A percentile compares a stretch with the other conserved stretches of the same genome.
phyloP scores from a whole-genome alignment of 768 basidiomycete species.

The Fomitopsis pulvina region DNA sequence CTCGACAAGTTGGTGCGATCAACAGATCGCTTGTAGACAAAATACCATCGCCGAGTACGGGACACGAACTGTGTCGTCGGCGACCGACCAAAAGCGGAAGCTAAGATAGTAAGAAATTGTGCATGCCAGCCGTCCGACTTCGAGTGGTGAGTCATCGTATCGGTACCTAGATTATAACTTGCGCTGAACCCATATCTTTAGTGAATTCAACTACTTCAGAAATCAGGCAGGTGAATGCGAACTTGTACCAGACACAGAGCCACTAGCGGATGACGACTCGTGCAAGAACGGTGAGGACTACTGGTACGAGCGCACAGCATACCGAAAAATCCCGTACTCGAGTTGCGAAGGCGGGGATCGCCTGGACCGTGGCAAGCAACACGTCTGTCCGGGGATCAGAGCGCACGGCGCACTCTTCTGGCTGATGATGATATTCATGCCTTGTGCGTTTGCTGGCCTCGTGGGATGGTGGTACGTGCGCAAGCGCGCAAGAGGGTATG shows the following conservation, averaged over 20 bases:
- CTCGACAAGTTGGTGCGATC: not conserved
- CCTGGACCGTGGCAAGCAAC: slow-evolving; percentile 67
- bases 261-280: slow-evolving; percentile 55
- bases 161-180: not conserved
- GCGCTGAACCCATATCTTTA: slow-evolving; percentile 24
- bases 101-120: slow-evolving; percentile 62
- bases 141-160: slow-evolving; percentile 66
- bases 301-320: slow-evolving; percentile 93
- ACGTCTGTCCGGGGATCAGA: slow-evolving; percentile 77
- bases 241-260: slow-evolving; percentile 58
- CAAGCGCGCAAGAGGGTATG: slow-evolving; percentile 65
- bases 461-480: slow-evolving; percentile 80
- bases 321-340: slow-evolving; percentile 88
- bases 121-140: slow-evolving; percentile 72
- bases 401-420: slow-evolving; percentile 80
- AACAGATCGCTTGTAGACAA: slow-evolving; percentile 42
- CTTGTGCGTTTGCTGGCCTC: slow-evolving; percentile 70
- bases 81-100: slow-evolving; percentile 44
- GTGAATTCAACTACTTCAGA: slow-evolving; percentile 89
- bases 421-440: slow-evolving; percentile 68
- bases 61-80: slow-evolving; percentile 83
- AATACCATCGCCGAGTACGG: slow-evolving; percentile 86
- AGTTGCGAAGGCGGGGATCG: slow-evolving; percentile 75
- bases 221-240: slow-evolving; percentile 70
- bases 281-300: slow-evolving; percentile 60